Evolutionary conservation across 2,329 filamentous ascomycete species (phyloP).

Genomic region (Fusarium sp.): DNA sequence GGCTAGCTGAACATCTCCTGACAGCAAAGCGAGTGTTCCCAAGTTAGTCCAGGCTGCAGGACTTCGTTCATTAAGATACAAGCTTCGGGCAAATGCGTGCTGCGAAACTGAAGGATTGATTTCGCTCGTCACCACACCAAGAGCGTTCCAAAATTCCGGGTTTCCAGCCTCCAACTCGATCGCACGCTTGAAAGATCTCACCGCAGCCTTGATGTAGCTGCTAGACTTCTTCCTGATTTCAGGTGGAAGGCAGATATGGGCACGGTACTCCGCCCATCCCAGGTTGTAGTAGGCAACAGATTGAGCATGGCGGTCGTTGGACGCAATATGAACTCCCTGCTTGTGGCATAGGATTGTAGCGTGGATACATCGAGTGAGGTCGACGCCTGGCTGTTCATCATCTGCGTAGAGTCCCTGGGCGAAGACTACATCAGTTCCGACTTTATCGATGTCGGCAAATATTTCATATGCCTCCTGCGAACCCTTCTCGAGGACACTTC

Average conservation of each 20-base stretch:
- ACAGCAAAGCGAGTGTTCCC: slow-evolving; percentile 84
- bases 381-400: slow-evolving; percentile 60
- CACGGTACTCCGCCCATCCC: slow-evolving; percentile 90
- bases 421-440: slow-evolving; percentile 58
- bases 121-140: slow-evolving; percentile 89
- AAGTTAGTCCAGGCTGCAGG: slow-evolving; percentile 91
- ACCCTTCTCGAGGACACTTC: slow-evolving; percentile 66
- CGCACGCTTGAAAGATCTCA: slow-evolving; percentile 92
- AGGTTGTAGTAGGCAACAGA: slow-evolving; percentile 98
- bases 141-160: slow-evolving; percentile 94
- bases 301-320: slow-evolving; percentile 84
- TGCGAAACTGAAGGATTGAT: slow-evolving; percentile 90
- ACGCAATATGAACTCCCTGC: slow-evolving; percentile 78
- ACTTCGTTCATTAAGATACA: slow-evolving; percentile 92
- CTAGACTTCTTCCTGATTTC: slow-evolving; percentile 67
- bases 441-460: slow-evolving; percentile 76
- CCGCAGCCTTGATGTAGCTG: slow-evolving; percentile 80
- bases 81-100: slow-evolving; percentile 89
- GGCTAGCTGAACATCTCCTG: slow-evolving; percentile 86
- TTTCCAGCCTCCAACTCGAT: slow-evolving; percentile 97
- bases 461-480: slow-evolving; percentile 68
- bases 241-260: slow-evolving; percentile 73
- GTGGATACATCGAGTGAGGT: slow-evolving; percentile 71
- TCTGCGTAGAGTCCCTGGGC: slow-evolving; percentile 59
- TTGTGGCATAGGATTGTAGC: slow-evolving; percentile 88